Conservation (phyloP, 2,329 filamentous ascomycete genomes). For the Venturia aucupariae region DNA sequence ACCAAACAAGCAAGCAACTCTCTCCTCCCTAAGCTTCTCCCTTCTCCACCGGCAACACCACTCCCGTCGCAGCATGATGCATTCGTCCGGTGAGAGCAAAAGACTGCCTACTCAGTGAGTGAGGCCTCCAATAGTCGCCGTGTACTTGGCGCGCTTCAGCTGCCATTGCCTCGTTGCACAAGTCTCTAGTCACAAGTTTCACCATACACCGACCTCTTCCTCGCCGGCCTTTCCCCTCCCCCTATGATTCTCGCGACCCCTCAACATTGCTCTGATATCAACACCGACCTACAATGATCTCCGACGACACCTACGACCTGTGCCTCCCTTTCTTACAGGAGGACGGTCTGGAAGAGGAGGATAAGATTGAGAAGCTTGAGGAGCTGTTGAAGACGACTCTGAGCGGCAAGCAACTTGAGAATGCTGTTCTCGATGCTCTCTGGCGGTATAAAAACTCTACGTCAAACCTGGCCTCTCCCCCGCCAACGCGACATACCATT, state of each 20-base stretch:
- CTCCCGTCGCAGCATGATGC: background rate
- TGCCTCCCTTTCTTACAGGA: constrained; percentile 85
- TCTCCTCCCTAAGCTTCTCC: background rate
- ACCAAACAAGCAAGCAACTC: background rate
- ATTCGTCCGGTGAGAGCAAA: background rate
- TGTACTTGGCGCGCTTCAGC: background rate
- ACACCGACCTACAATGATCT: constrained; percentile 59
- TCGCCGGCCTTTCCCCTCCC: background rate
- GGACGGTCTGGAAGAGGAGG: constrained; percentile 76
- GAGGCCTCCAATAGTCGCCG: background rate
- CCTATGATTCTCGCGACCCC: background rate
- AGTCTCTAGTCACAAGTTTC: background rate
- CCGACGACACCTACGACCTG: constrained; percentile 85
- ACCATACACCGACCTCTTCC: background rate
- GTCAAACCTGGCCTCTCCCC: constrained; percentile 58
- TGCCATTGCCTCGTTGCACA: background rate
- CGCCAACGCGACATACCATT: constrained; percentile 78
- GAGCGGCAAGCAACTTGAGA: constrained; percentile 69
- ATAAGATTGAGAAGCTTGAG: constrained; percentile 87
- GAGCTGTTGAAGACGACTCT: constrained; percentile 72
- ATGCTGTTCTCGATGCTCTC: constrained; percentile 79
- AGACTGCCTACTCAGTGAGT: background rate
- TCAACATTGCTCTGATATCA: background rate
- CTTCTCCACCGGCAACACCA: background rate
- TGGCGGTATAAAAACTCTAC: constrained; percentile 63